Evolutionary conservation across 2,329 filamentous ascomycete species (phyloP), one percentile per base, ranked within the genome.

Genomic region (Talaromyces sp.): DNA sequence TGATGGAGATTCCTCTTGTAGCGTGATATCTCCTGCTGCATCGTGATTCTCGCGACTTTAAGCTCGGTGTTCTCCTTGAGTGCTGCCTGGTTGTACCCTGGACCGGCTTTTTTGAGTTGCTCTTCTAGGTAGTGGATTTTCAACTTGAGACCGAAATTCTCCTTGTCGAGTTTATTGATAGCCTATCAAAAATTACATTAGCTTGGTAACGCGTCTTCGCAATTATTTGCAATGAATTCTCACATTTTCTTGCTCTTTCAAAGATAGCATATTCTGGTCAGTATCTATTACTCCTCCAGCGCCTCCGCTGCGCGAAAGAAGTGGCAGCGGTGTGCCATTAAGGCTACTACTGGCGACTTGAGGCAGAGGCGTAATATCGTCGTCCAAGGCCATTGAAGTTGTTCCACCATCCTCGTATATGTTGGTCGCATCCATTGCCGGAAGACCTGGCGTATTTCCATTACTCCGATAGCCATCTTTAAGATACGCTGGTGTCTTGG

Each of bases 121-220:
- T 98, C 92, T 75, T 99, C 92, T 62, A 99, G 83, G 74, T 96
- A 99, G 76, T 98, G 92, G 60, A 98, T 96, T 76, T 96, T 97
- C 69, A 98, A 84, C 77, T 98, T 98, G 60, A 99, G 82, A 25
- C 92, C 92, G 73, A 98, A 99, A 73, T 99, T 99, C 73, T 98
- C 95, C 80, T 99, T 99, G 73, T 97, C 92, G 69, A 99, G 93
- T 72, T 91, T 91, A 78, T 97, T 91, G 69, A 99, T 93, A 68
- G 86, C 86, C 82, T 86, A 65, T 21, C 21, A 1, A 35, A 50
- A 5, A 42, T 6, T 59, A 57, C n/a, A 7, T 57, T 42, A 57
- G 54, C 54, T n/a, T 25, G 18, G 18, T 42, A 21, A 18, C 18
- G n/a, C 2, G 23, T 14, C 21, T 14, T 28, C 1, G 18, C 14